These are phyloP conservation scores for Acrocalymma vagum DNA, from an alignment of 2,329 filamentous ascomycete genomes.

Conservation along the genomic window DNA sequence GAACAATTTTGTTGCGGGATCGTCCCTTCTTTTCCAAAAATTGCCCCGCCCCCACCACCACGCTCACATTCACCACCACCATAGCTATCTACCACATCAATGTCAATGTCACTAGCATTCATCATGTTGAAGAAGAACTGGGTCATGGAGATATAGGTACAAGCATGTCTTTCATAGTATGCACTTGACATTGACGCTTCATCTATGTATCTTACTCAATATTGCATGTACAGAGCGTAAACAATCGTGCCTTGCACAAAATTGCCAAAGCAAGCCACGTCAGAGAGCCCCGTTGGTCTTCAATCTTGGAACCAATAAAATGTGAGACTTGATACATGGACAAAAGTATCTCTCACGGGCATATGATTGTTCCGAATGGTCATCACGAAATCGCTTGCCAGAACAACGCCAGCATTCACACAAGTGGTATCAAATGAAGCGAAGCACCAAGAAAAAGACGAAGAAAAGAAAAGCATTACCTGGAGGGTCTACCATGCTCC, in stretches of 20 bases:
- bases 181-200: too few relatives aligned
- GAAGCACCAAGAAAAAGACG: background rate
- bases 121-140: too few relatives aligned
- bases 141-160: too few relatives aligned
- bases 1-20: conserved; percentile 9
- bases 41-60: conserved; percentile 26
- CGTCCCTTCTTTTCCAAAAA: background rate
- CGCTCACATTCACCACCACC: too few relatives aligned
- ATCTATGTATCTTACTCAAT: too few relatives aligned
- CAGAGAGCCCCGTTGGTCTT: conserved; percentile 38
- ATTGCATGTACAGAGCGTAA: conserved; percentile 32
- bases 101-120: too few relatives aligned
- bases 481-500: conserved; percentile 2
- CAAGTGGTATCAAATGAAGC: conserved; percentile 1
- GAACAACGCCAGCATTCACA: background rate
- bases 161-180: too few relatives aligned
- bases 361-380: conserved; percentile 41
- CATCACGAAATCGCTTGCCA: background rate
- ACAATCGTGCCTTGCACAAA: conserved; percentile 40
- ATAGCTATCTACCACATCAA: too few relatives aligned
- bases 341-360: conserved; percentile 46
- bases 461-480: conserved; percentile 1
- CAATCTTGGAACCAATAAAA: conserved; percentile 48
- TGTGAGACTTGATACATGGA: conserved; percentile 46
- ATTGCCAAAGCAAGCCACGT: conserved; percentile 38